Evolutionary conservation across 2,329 filamentous ascomycete genomes (phyloP).

Genomic region (Juglanconis sp.): DNA sequence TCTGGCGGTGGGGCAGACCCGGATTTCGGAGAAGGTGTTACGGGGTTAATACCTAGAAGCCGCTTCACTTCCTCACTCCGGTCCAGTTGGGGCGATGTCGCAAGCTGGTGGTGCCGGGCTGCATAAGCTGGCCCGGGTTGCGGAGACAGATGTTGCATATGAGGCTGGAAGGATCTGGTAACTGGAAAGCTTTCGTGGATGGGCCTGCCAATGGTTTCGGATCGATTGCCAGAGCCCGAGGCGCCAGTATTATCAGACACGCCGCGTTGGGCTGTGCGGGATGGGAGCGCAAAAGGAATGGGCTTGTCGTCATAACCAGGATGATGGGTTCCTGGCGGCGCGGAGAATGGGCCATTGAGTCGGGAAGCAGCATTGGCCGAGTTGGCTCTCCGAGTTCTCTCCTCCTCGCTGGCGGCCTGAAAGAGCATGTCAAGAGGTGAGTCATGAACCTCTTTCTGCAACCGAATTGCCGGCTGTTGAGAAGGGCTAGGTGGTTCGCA

Average conservation of each 20-base stretch:
- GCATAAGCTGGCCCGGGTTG: neutral
- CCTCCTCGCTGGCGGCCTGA: constrained; percentile 77
- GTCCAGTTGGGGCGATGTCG: constrained; percentile 9
- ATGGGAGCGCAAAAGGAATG: constrained; percentile 18
- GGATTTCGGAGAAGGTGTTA: neutral
- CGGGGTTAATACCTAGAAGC: constrained; percentile 8
- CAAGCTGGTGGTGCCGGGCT: neutral
- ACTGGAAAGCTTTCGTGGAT: constrained; percentile 4
- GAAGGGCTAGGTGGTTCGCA: constrained; percentile 46
- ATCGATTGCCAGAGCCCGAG: neutral
- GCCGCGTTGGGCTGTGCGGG: constrained; percentile 25
- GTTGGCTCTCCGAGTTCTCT: constrained; percentile 54
- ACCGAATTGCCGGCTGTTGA: constrained; percentile 32
- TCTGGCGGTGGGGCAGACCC: neutral
- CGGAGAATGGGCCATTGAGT: constrained; percentile 47
- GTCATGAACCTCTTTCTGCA: constrained; percentile 44
- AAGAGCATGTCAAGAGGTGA: constrained; percentile 91
- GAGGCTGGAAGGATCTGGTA: neutral
- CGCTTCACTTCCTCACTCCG: constrained; percentile 15
- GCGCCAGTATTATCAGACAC: constrained; percentile 18
- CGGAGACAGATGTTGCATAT: neutral
- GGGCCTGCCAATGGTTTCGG: constrained; percentile 4
- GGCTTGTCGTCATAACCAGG: constrained; percentile 14
- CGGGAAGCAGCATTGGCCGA: constrained; percentile 41
- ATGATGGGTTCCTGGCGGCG: constrained; percentile 36